Conservation (phyloP, 2,329 filamentous ascomycete genomes). For the Orbilia brochopaga region DNA sequence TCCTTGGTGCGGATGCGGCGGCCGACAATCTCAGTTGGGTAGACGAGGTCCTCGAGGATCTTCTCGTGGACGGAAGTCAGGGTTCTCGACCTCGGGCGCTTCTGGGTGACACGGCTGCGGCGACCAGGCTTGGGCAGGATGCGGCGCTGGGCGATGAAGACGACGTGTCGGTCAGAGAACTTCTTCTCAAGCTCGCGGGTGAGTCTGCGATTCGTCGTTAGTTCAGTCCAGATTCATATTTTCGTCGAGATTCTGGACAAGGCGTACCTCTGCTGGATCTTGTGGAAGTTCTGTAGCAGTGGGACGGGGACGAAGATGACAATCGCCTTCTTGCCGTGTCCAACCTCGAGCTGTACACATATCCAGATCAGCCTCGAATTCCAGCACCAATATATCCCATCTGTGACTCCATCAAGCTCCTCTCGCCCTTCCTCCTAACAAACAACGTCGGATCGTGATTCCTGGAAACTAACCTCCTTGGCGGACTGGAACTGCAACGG, state of each 20-base stretch:
- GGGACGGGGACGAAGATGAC: conserved; percentile 99
- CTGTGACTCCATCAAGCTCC: conserved; percentile 4
- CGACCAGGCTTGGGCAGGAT: conserved; percentile 96
- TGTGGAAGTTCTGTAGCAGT: conserved; percentile 98
- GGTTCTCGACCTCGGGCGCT: conserved; percentile 96
- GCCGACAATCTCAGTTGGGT: conserved; percentile 99
- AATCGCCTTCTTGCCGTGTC: conserved; percentile 99
- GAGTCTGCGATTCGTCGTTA: conserved; percentile 67
- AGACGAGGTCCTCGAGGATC: conserved; percentile 97
- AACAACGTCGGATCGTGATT: conserved; percentile 20
- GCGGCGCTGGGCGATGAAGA: conserved; percentile 98
- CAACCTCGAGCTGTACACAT: conserved; percentile 87
- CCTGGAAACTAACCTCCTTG: conserved; percentile 81
- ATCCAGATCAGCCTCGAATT: conserved; percentile 51
- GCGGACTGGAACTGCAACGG: conserved; percentile 99
- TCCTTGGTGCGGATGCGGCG: conserved; percentile 99
- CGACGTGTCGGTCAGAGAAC: conserved; percentile 99
- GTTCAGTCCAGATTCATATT: conserved; percentile 4
- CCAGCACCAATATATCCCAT: conserved; percentile 36
- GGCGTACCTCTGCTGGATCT: conserved; percentile 97
- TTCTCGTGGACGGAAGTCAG: conserved; percentile 98
- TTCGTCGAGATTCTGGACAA: not conserved
- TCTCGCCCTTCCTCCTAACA: conserved; percentile 1
- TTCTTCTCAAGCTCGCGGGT: conserved; percentile 99
- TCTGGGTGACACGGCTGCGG: conserved; percentile 95